Percentiles rank a stretch among this genome's conserved stretches.
Conservation (phyloP, 768 basidiomycete genomes). For the Suillus placidus region DNA sequence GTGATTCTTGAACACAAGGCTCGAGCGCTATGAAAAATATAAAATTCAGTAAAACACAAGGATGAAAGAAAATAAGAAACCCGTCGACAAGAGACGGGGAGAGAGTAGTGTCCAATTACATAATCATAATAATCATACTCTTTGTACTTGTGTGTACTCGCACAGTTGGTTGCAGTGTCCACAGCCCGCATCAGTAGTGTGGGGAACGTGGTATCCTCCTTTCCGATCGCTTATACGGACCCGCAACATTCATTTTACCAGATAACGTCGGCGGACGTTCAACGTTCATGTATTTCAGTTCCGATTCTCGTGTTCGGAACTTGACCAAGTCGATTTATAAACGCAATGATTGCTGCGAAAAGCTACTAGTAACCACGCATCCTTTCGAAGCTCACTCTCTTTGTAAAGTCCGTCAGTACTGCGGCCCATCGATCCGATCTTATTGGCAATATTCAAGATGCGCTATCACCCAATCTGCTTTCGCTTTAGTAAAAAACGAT, state of each 20-base stretch:
- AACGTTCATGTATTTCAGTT: constrained; percentile 6
- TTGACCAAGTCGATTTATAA: neutral
- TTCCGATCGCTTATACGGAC: constrained; percentile 5
- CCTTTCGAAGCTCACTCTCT: constrained; percentile 1
- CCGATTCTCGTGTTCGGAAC: constrained; percentile 3
- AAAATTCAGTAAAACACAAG: constrained; percentile 19
- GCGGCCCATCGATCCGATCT: neutral
- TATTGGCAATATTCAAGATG: neutral
- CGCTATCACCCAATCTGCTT: constrained; percentile 7
- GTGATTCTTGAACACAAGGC: constrained; percentile 3
- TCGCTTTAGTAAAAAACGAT: neutral
- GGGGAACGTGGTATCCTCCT: constrained; percentile 3
- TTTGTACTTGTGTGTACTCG: constrained; percentile 13
- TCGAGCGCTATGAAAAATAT: constrained; percentile 24
- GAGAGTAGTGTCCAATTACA: neutral
- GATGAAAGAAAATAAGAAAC: constrained; percentile 21
- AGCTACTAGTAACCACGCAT: neutral
- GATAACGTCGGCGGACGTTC: constrained; percentile 6
- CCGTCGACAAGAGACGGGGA: constrained; percentile 9
- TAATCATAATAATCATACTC: constrained; percentile 10
- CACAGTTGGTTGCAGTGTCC: neutral
- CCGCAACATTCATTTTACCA: constrained; percentile 6
- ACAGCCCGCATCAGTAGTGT: neutral
- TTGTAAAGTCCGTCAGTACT: neutral
- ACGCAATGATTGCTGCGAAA: neutral